Evolutionary conservation across 2,329 filamentous ascomycete genomes (phyloP).

Genomic region (Fusarium armeniacum): DNA sequence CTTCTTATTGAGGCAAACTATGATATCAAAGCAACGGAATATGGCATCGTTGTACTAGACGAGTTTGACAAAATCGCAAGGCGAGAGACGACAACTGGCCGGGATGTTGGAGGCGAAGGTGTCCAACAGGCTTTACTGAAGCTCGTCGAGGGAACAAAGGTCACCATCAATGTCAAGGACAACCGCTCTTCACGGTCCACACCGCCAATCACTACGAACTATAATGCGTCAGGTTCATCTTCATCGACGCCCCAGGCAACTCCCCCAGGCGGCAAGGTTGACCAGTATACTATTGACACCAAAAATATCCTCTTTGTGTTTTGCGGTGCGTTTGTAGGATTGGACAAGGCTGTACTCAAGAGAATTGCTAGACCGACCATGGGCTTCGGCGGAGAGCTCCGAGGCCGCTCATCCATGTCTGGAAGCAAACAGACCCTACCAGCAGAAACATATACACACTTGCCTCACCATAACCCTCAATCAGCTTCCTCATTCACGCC

Average conservation of each 20-base stretch:
- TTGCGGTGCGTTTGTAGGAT: slow-evolving; percentile 92
- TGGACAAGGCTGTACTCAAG: slow-evolving; percentile 88
- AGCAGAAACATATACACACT: slow-evolving; percentile 69
- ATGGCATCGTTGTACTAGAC: slow-evolving; percentile 94
- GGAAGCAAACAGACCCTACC: slow-evolving; percentile 72
- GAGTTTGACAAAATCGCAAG: slow-evolving; percentile 98
- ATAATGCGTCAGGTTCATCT: slow-evolving; percentile 60
- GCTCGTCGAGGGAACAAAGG: slow-evolving; percentile 94
- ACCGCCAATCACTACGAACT: slow-evolving; percentile 67
- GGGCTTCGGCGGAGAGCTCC: slow-evolving; percentile 89
- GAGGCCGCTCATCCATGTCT: slow-evolving; percentile 65
- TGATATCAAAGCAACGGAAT: slow-evolving; percentile 84
- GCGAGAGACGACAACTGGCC: slow-evolving; percentile 86
- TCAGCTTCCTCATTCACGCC: slow-evolving; percentile 63
- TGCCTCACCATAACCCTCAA: slow-evolving; percentile 66
- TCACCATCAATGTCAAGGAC: slow-evolving; percentile 91
- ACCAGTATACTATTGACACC: slow-evolving; percentile 84
- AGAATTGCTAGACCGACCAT: slow-evolving; percentile 89
- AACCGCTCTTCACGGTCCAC: slow-evolving; percentile 71
- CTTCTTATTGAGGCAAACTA: slow-evolving; percentile 92
- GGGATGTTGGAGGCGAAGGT: slow-evolving; percentile 95
- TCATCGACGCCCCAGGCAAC: slow-evolving; percentile 62
- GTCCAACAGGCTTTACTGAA: slow-evolving; percentile 96
- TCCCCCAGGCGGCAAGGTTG: slow-evolving; percentile 66
- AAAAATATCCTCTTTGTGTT: slow-evolving; percentile 98